phyloP scores from a whole-genome alignment of 2,329 filamentous ascomycete species.

The Paradendryphiella salina region DNA sequence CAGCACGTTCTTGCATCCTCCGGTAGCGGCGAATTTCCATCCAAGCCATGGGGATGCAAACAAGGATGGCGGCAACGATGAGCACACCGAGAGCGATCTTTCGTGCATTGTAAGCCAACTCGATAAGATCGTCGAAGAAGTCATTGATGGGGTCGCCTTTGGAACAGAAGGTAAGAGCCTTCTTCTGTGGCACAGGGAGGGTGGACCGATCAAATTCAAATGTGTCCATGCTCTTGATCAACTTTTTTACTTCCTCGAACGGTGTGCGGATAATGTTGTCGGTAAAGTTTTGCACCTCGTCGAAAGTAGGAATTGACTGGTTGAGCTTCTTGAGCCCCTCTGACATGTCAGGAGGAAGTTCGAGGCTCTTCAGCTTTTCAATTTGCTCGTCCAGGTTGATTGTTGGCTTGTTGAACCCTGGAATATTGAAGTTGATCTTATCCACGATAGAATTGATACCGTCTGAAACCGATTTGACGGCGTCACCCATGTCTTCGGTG shows the following conservation, averaged over 20 bases:
- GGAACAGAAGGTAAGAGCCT: constrained; percentile 84
- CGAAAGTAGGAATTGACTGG: constrained; percentile 77
- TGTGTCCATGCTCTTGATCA: constrained; percentile 69
- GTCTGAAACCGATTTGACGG: constrained; percentile 39
- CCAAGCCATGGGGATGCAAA: constrained; percentile 77
- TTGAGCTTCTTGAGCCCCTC: constrained; percentile 73
- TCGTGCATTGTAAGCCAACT: constrained; percentile 68
- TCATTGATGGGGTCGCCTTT: constrained; percentile 77
- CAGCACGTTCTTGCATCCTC: constrained; percentile 69
- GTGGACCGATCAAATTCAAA: constrained; percentile 77
- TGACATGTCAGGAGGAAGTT: constrained; percentile 70
- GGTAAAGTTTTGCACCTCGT: constrained; percentile 80
- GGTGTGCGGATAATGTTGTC: constrained; percentile 73
- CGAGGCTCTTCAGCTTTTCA: constrained; percentile 67
- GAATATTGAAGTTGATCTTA: constrained; percentile 47
- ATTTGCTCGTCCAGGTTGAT: constrained; percentile 70
- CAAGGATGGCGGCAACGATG: constrained; percentile 69
- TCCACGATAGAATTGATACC: constrained; percentile 47
- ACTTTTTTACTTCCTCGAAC: constrained; percentile 76
- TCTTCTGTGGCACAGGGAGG: constrained; percentile 83
- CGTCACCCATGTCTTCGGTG: constrained; percentile 54
- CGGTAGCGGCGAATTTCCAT: constrained; percentile 78
- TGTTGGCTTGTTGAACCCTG: constrained; percentile 53
- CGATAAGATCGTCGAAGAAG: constrained; percentile 77
- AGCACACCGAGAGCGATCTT: constrained; percentile 78